A percentile compares a stretch with the other conserved stretches of the same genome.
Conservation (phyloP, 768 basidiomycete genomes). For the Clathrus columnatus region DNA sequence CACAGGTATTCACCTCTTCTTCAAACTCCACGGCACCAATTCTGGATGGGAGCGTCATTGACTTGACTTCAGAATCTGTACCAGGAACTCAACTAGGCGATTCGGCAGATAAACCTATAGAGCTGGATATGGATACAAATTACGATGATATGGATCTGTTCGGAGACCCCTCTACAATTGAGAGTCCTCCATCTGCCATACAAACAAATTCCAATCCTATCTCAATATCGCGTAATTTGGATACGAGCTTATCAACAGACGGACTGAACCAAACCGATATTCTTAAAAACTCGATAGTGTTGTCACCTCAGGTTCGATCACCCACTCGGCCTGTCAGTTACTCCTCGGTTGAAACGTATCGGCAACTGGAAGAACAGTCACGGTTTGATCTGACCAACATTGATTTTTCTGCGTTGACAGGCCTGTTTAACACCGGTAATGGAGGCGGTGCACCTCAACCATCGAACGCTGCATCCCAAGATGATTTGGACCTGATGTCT, state of each 20-base stretch:
- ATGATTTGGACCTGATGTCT: conserved; percentile 9
- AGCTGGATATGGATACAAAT: conserved; percentile 69
- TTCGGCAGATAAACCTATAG: conserved; percentile 75
- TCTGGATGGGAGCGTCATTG: conserved; percentile 2
- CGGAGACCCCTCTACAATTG: conserved; percentile 27
- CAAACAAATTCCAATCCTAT: conserved; percentile 29
- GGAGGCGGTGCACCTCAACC: neutral
- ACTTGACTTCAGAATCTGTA: conserved; percentile 3
- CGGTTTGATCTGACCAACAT: conserved; percentile 3
- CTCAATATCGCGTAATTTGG: conserved; percentile 16
- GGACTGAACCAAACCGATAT: neutral
- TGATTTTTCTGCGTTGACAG: conserved; percentile 5
- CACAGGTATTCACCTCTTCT: too few relatives aligned
- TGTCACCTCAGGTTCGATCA: neutral
- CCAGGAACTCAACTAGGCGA: conserved; percentile 31
- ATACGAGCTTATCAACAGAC: conserved; percentile 15
- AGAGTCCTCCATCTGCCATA: conserved; percentile 8
- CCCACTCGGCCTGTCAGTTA: neutral
- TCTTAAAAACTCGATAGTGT: neutral
- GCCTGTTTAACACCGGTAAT: neutral
- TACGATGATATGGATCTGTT: conserved; percentile 51
- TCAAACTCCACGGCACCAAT: neutral
- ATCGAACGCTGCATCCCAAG: neutral
- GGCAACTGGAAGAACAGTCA: neutral
- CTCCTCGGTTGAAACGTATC: neutral